phyloP scores from a whole-genome alignment of 257 asterid species.

The Echites panduratus region DNA sequence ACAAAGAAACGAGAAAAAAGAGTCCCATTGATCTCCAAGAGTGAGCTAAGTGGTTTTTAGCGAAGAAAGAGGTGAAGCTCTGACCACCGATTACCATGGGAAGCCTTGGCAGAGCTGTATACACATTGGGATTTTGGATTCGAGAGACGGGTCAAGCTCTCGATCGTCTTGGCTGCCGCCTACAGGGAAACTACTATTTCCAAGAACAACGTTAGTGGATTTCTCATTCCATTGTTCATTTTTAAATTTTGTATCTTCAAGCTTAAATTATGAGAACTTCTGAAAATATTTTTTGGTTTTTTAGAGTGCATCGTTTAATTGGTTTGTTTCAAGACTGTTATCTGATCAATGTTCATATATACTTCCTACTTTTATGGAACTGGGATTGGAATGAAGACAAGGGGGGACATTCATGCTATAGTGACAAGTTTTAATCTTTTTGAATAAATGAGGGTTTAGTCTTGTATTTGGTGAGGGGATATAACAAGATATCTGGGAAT shows the following conservation, averaged over 20 bases:
- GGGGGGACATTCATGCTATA: not conserved
- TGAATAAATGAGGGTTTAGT: not conserved
- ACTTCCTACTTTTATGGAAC: not conserved
- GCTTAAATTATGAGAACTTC: not conserved
- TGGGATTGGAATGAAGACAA: not conserved
- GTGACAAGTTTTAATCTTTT: not conserved
- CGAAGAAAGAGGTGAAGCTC: not conserved
- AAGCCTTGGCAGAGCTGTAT: conserved; percentile 59
- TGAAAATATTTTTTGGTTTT: not conserved
- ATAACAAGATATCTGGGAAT: not conserved
- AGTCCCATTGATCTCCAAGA: not conserved
- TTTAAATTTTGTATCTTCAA: not conserved
- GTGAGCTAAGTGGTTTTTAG: not conserved
- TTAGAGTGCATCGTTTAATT: not conserved
- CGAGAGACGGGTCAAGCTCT: conserved; percentile 72
- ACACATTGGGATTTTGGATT: conserved; percentile 61
- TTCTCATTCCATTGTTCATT: not conserved
- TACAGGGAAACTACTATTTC: conserved; percentile 56
- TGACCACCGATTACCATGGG: conserved; percentile 39
- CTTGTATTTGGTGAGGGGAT: not conserved
- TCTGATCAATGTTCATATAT: not conserved
- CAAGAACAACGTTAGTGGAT: conserved; percentile 51
- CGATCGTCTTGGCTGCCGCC: conserved; percentile 68
- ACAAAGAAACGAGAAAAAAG: not conserved
- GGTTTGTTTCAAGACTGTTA: not conserved